These are phyloP conservation scores for Ophiostoma perfectum DNA, from an alignment of 2,329 filamentous ascomycete species.

Conservation along the genomic window DNA sequence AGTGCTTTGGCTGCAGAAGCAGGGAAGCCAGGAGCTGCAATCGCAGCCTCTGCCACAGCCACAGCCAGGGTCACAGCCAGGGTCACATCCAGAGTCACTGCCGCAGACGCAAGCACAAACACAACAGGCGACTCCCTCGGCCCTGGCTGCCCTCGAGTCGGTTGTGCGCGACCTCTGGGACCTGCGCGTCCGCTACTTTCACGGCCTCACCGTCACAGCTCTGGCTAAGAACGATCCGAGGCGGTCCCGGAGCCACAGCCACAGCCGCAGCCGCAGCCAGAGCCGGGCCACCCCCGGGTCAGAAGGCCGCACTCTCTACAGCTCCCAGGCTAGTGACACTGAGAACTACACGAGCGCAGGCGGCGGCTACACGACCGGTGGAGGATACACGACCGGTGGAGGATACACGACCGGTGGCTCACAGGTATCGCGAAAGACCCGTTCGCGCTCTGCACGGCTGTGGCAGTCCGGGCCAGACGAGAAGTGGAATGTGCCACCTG, in stretches of 20 bases:
- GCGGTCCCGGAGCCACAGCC: constrained; percentile 19
- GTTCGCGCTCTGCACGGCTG: constrained; percentile 34
- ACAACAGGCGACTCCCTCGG: constrained; percentile 29
- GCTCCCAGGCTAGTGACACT: constrained; percentile 24
- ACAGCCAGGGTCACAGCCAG: too few species aligned
- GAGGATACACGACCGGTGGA: constrained; percentile 17
- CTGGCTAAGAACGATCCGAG: constrained; percentile 27
- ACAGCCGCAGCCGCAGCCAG: constrained; percentile 23
- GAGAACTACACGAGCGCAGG: constrained; percentile 11
- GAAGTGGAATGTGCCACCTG: constrained; percentile 55
- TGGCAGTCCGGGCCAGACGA: constrained; percentile 43
- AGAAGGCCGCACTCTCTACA: constrained; percentile 22
- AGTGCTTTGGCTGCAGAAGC: constrained; percentile 64
- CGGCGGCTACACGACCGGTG: constrained; percentile 11
- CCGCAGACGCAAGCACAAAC: constrained; percentile 30
- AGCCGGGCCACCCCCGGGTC: constrained; percentile 1
- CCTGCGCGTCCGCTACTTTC: constrained; percentile 55
- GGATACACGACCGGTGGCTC: constrained; percentile 16
- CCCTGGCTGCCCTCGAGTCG: constrained; percentile 63
- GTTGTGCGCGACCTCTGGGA: constrained; percentile 83
- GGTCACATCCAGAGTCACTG: constrained; percentile 34
- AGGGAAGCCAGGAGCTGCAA: constrained; percentile 43
- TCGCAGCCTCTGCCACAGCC: neutral
- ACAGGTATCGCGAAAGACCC: neutral
- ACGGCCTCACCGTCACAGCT: constrained; percentile 45